Evolutionary conservation across 805 yeast genomes (phyloP).

Genomic region (Candida peoriensis): DNA sequence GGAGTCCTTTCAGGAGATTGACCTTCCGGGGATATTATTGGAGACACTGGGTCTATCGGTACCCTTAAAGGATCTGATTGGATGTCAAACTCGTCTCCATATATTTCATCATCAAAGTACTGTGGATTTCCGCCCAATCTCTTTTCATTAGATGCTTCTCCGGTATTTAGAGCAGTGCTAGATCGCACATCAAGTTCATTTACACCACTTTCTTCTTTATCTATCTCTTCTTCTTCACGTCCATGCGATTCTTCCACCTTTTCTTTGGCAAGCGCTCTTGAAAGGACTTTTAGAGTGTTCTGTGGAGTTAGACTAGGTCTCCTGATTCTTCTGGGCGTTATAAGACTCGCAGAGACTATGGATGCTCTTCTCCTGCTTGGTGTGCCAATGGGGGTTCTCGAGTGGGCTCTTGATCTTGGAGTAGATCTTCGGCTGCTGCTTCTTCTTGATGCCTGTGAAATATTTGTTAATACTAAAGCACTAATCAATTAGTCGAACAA

Average conservation of each 20-base stretch:
- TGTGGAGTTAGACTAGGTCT: slow-evolving; percentile 18
- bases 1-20: not conserved
- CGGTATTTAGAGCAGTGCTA: not conserved
- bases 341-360: slow-evolving; percentile 16
- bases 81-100: not conserved
- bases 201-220: not conserved
- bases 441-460: not conserved
- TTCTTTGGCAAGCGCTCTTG: slow-evolving; percentile 18
- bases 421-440: slow-evolving; percentile 8
- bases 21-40: not conserved
- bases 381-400: slow-evolving; percentile 17
- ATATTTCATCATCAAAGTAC: not conserved
- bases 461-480: not conserved
- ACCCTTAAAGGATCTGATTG: not conserved
- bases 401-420: slow-evolving; percentile 11
- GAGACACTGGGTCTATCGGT: not conserved
- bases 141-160: not conserved
- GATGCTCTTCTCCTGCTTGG: slow-evolving; percentile 21
- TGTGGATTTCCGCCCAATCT: not conserved
- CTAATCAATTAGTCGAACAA: too few species aligned
- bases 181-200: not conserved
- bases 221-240: slow-evolving; percentile 1
- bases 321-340: slow-evolving; percentile 20
- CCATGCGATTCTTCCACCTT: slow-evolving; percentile 3
- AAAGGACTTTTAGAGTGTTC: slow-evolving; percentile 17